Evolutionary conservation across 345 rosid species (phyloP), one percentile per base, ranked within the genome.

Genomic region (sweet orange (Citrus sinensis)): DNA sequence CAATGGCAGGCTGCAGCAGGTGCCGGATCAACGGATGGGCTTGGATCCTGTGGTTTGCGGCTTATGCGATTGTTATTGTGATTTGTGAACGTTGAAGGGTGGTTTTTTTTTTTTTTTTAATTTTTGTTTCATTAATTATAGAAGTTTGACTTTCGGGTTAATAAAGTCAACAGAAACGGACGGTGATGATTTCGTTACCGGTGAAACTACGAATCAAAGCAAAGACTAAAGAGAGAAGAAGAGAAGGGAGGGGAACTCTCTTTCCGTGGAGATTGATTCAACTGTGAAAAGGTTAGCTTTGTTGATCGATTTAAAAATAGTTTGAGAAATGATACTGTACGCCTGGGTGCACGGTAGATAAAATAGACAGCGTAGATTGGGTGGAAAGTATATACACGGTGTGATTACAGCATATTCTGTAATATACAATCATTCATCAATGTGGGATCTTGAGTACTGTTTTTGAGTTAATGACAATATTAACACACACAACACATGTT

Each of bases 1-100:
- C 89, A 85, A 85, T 83, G 93, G 92, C 85, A 54, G 7, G 58
- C 22, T 54, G 58, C 58, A 54, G 7, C 51, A 46, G 51, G 4
- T 76, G 73, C 84, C 59, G 84, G 88, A 93, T 87, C 89, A 85
- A 78, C 58, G 56, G 79, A 76, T 22, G 58, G 71, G 79, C 54
- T 73, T 6, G 70, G 86, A 86, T 89, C 80, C 82, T 76, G 74
- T 78, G 81, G 27, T 76, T 65, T 73, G 80, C 80, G 83, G 78
- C 55, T 66, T 76, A 68, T 49, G 51, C 7, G 29, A 66, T 13
- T 13, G 51, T 46, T 11, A 66, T 35, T 54, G 1, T 46, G 51
- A 13, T 54, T 54, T 54, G 22, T 66, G 46, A 79, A 60, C 72
- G 74, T 59, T 63, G 78, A 42, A 32, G 76, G 64, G 56, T 67